Evolutionary conservation across 2,329 filamentous ascomycete species (phyloP).

Genomic region (Macrophomina tecta): DNA sequence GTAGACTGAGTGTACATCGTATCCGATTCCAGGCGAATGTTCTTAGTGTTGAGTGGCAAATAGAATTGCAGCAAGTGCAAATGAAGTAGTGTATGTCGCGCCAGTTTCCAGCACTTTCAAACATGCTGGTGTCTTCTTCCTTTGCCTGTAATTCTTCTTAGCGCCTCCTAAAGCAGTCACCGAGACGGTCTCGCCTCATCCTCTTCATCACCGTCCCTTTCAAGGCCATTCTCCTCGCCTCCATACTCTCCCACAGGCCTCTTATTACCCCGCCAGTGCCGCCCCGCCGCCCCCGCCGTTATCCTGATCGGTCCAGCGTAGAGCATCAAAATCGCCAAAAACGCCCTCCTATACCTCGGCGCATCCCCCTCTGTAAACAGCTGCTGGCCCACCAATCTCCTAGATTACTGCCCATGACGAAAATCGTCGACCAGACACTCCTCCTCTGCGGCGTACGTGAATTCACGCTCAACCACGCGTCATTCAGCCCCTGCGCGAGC

Average conservation of each 20-base stretch:
- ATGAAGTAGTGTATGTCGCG: too few relatives aligned
- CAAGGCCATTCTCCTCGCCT: too few relatives aligned
- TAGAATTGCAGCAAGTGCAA: too few relatives aligned
- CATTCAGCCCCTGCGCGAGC: neutral
- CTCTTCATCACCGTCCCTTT: too few relatives aligned
- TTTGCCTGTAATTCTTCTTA: too few relatives aligned
- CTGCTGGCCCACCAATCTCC: neutral
- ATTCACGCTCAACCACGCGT: conserved; percentile 2
- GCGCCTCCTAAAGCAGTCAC: too few relatives aligned
- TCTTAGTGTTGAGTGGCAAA: too few relatives aligned
- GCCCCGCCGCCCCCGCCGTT: neutral
- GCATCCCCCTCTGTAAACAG: neutral
- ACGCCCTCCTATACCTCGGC: neutral
- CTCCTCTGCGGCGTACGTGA: neutral
- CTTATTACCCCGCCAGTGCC: neutral
- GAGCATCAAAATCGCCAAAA: neutral
- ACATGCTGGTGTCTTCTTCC: too few relatives aligned
- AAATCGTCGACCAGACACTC: neutral
- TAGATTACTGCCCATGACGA: neutral
- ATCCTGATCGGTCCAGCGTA: neutral
- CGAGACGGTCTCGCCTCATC: too few relatives aligned
- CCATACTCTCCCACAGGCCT: neutral
- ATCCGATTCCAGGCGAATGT: too few relatives aligned
- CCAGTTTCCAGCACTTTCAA: too few relatives aligned
- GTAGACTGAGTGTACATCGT: too few relatives aligned